phyloP scores from a whole-genome alignment of 345 rosid genomes.

The Orychophragmus violaceus region DNA sequence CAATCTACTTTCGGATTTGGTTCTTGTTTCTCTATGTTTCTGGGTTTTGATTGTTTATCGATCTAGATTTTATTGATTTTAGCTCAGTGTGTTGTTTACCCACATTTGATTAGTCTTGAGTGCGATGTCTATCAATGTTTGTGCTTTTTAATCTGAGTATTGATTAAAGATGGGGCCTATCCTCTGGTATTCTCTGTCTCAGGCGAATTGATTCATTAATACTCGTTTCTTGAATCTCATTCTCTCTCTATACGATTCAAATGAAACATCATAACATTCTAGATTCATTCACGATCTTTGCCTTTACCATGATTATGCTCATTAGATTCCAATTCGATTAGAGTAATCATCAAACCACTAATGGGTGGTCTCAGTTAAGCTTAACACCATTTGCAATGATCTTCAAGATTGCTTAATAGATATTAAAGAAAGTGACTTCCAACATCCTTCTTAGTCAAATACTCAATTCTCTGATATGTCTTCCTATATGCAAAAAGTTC shows the following conservation, averaged over 20 bases:
- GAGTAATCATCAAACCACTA: neutral
- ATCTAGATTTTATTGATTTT: constrained; percentile 21
- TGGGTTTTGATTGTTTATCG: constrained; percentile 20
- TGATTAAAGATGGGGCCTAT: neutral
- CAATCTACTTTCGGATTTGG: constrained; percentile 21
- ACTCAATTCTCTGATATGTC: neutral
- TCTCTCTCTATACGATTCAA: neutral
- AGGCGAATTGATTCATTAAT: constrained; percentile 7
- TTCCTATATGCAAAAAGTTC: neutral
- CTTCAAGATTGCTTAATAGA: neutral
- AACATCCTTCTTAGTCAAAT: constrained; percentile 7
- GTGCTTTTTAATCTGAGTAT: neutral
- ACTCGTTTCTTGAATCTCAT: constrained; percentile 4
- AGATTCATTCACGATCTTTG: neutral
- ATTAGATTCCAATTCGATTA: neutral
- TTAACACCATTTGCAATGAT: neutral
- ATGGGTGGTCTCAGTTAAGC: neutral
- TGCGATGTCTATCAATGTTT: neutral
- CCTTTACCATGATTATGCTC: neutral
- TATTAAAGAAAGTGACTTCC: neutral
- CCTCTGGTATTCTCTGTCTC: constrained; percentile 7
- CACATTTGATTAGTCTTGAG: constrained; percentile 9
- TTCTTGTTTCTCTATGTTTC: neutral
- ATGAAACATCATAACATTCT: neutral
- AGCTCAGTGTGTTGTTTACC: neutral